phyloP scores from a whole-genome alignment of 2,329 filamentous ascomycete genomes.

The Alternaria ethzedia region DNA sequence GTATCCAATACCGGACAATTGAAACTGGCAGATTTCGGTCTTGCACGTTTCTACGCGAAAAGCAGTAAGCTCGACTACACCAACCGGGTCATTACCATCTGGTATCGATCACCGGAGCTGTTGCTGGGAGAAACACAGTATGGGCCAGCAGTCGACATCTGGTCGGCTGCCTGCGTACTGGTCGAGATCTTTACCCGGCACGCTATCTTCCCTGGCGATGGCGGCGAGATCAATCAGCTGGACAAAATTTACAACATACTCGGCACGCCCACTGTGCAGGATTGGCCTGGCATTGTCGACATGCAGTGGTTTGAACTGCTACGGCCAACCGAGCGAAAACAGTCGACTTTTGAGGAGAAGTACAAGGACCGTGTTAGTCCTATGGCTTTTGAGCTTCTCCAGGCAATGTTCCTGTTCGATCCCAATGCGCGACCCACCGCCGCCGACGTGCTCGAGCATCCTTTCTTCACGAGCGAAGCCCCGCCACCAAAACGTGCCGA shows the following conservation, averaged over 20 bases:
- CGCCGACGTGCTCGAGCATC: conserved; percentile 80
- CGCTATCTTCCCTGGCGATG: conserved; percentile 94
- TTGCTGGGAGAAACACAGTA: conserved; percentile 94
- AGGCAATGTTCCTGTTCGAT: conserved; percentile 88
- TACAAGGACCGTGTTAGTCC: conserved; percentile 80
- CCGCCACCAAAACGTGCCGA: conserved; percentile 77
- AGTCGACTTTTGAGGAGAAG: conserved; percentile 79
- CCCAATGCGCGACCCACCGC: conserved; percentile 83
- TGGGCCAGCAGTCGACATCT: conserved; percentile 94
- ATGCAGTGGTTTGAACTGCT: conserved; percentile 98
- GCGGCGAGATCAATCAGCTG: conserved; percentile 92
- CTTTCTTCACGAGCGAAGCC: conserved; percentile 86
- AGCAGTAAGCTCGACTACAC: conserved; percentile 92
- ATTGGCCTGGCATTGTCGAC: conserved; percentile 90
- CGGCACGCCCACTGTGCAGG: conserved; percentile 80
- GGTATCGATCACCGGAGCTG: conserved; percentile 96
- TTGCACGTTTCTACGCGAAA: conserved; percentile 96
- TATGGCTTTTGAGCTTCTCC: conserved; percentile 81
- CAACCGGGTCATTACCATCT: conserved; percentile 98
- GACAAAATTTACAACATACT: conserved; percentile 96
- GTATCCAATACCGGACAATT: conserved; percentile 87
- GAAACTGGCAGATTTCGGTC: conserved; percentile 94
- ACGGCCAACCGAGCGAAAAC: conserved; percentile 74
- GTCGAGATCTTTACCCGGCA: conserved; percentile 94
- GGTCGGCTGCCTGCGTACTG: conserved; percentile 96